Conservation (phyloP, 352 stramenopile species). For the Pythium phragmitis region DNA sequence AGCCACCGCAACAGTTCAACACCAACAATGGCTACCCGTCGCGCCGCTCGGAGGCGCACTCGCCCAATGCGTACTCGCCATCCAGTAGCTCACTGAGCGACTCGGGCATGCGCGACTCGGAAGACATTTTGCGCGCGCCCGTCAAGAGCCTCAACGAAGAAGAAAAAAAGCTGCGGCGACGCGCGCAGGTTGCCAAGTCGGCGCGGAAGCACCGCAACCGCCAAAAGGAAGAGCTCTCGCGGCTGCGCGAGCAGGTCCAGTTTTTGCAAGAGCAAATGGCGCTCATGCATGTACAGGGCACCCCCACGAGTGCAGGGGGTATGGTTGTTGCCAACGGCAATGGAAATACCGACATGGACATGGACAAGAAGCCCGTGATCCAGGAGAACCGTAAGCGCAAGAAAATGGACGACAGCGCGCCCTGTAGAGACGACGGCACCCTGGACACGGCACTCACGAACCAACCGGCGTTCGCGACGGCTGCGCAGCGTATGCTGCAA, state of each 20-base stretch:
- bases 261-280: conserved; percentile 82
- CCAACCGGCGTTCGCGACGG: conserved; percentile 25
- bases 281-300: conserved; percentile 37
- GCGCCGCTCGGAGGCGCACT: conserved; percentile 15
- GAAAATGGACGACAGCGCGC: conserved; percentile 48
- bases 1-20: conserved; percentile 19
- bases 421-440: conserved; percentile 1
- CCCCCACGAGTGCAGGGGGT: not conserved
- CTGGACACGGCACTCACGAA: conserved; percentile 33
- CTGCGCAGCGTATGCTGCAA: conserved; percentile 24
- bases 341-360: conserved; percentile 13
- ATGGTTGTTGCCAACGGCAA: conserved; percentile 1
- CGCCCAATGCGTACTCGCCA: conserved; percentile 31
- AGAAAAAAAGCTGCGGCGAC: conserved; percentile 78
- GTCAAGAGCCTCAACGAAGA: conserved; percentile 83
- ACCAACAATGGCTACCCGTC: conserved; percentile 3
- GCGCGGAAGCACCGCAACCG: conserved; percentile 81
- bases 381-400: conserved; percentile 72
- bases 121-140: conserved; percentile 78
- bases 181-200: conserved; percentile 80
- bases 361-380: conserved; percentile 49
- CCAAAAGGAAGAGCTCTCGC: conserved; percentile 76
- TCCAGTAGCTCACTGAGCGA: conserved; percentile 45
- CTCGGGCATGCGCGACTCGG: conserved; percentile 44
- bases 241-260: conserved; percentile 69